Evolutionary conservation across 441 rosid genomes (phyloP).

Genomic region (Gossypium schwendimanii): DNA sequence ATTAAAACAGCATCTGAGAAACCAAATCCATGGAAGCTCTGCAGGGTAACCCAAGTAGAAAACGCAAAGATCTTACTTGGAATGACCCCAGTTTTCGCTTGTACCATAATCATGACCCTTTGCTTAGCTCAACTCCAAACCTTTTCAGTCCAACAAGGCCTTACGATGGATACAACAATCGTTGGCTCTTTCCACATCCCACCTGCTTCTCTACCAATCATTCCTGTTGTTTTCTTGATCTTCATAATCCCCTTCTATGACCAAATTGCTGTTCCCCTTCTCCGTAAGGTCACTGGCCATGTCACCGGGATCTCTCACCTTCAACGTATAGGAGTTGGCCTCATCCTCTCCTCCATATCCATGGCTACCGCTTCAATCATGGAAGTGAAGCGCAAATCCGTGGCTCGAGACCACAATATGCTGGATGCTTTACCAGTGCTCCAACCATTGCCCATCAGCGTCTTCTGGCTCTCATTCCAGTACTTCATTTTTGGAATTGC

Average conservation of each 20-base stretch:
- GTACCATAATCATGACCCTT: slow-evolving; percentile 59
- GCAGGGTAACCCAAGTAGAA: slow-evolving; percentile 55
- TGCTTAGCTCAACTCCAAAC: slow-evolving; percentile 65
- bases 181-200: slow-evolving; percentile 34
- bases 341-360: slow-evolving; percentile 37
- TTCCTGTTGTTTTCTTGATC: slow-evolving; percentile 43
- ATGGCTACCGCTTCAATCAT: slow-evolving; percentile 46
- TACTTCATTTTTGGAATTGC: slow-evolving; percentile 56
- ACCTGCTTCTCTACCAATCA: slow-evolving; percentile 51
- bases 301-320: slow-evolving; percentile 48
- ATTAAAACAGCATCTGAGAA: slow-evolving; percentile 23
- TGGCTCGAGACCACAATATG: slow-evolving; percentile 43
- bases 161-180: slow-evolving; percentile 42
- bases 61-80: slow-evolving; percentile 43
- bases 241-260: slow-evolving; percentile 43
- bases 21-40: slow-evolving; percentile 48
- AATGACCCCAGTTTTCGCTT: slow-evolving; percentile 45
- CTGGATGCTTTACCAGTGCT: slow-evolving; percentile 35
- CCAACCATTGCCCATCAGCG: slow-evolving; percentile 45
- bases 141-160: slow-evolving; percentile 56
- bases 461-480: slow-evolving; percentile 52
- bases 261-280: slow-evolving; percentile 32
- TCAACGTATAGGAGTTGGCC: slow-evolving; percentile 54
- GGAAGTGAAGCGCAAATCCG: slow-evolving; percentile 44
- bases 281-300: slow-evolving; percentile 38